phyloP scores from a whole-genome alignment of 371 early-diverging fungal genomes.

The Lichtheimia hyalospora region DNA sequence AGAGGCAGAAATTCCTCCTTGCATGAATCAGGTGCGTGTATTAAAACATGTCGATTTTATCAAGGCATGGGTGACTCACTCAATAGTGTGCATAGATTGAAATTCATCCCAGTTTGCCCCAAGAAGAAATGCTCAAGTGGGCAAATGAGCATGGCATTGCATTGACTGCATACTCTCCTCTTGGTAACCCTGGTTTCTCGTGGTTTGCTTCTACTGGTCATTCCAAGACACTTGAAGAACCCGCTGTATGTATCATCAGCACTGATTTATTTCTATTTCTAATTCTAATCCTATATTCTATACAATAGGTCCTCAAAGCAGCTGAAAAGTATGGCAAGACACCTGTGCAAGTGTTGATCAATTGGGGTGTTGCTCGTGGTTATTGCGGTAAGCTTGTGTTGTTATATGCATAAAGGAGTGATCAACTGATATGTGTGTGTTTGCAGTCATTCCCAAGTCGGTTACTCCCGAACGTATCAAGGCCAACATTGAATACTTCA shows the following conservation, averaged over 20 bases:
- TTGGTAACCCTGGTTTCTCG: slow-evolving; percentile 33
- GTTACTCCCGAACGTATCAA: slow-evolving; percentile 46
- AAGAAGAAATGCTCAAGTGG: slow-evolving; percentile 38
- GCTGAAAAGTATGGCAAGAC: slow-evolving; percentile 71
- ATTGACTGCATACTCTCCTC: slow-evolving; percentile 50
- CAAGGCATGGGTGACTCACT: background rate
- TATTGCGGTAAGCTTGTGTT: slow-evolving; percentile 11
- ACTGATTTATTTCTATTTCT: no score
- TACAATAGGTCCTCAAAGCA: slow-evolving; percentile 39
- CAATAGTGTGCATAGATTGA: slow-evolving; percentile 47
- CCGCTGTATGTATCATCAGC: slow-evolving; percentile 49
- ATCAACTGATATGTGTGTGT: no score
- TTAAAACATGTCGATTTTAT: background rate
- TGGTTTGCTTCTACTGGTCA: slow-evolving; percentile 8
- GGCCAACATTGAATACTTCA: slow-evolving; percentile 40
- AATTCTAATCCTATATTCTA: background rate
- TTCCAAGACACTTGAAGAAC: slow-evolving; percentile 70
- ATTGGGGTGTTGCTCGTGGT: slow-evolving; percentile 78
- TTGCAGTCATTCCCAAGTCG: slow-evolving; percentile 59
- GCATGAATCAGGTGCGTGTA: slow-evolving; percentile 67
- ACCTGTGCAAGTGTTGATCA: slow-evolving; percentile 73
- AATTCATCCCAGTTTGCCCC: slow-evolving; percentile 55
- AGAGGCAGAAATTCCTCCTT: slow-evolving; percentile 74
- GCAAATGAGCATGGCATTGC: slow-evolving; percentile 38
- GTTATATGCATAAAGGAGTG: background rate